Conservation (phyloP, 2,329 filamentous ascomycete genomes). For the Fusarium neocosmosporiellum region DNA sequence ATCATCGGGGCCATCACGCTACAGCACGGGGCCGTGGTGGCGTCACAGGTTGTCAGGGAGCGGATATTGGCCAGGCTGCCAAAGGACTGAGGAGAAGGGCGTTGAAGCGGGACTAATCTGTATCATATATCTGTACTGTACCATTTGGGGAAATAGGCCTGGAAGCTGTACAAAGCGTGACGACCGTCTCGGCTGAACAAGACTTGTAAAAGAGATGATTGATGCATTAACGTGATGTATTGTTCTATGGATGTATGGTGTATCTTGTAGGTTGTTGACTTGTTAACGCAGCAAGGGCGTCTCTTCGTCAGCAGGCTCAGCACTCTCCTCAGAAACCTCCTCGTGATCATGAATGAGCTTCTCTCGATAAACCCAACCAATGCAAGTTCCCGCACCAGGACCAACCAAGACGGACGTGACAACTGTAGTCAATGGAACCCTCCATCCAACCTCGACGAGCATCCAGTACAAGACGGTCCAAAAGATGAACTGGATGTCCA, state of each 20-base stretch:
- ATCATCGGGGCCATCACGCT: constrained; percentile 91
- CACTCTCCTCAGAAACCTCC: constrained; percentile 20
- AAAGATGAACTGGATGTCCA: constrained; percentile 58
- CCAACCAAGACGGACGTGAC: constrained; percentile 48
- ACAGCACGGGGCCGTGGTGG: constrained; percentile 83
- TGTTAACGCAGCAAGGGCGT: constrained; percentile 48
- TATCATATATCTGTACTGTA: constrained; percentile 44
- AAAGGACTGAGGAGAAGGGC: constrained; percentile 23
- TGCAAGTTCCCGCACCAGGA: constrained; percentile 52
- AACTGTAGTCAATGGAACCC: constrained; percentile 49
- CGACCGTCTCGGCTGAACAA: constrained; percentile 25
- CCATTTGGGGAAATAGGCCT: constrained; percentile 42
- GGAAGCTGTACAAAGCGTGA: constrained; percentile 42
- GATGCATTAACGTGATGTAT: constrained; percentile 8
- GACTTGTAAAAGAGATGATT: constrained; percentile 34
- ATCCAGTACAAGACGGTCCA: constrained; percentile 66
- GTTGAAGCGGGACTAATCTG: constrained; percentile 38
- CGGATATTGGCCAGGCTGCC: constrained; percentile 69
- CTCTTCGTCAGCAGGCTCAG: constrained; percentile 44
- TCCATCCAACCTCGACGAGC: constrained; percentile 61
- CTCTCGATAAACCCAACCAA: constrained; percentile 55
- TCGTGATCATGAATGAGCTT: constrained; percentile 45
- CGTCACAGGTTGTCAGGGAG: constrained; percentile 79
- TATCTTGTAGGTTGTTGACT: background rate
- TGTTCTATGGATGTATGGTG: constrained; percentile 20